Base-by-base conservation (phyloP, 1,139 yeast species). In the Geotrichum carabidarum region DNA sequence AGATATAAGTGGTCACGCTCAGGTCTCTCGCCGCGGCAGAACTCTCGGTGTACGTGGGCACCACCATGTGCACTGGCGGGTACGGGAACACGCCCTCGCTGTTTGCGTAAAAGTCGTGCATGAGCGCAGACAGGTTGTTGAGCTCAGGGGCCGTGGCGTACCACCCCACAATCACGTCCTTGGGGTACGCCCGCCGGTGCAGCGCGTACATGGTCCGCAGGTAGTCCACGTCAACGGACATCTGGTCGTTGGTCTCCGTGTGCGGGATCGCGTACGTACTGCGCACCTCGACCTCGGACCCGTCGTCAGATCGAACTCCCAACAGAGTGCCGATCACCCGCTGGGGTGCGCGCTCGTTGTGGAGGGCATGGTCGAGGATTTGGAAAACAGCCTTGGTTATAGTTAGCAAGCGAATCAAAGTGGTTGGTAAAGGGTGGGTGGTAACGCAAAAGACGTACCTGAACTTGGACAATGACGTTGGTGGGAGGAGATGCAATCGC, bases 181-280 rank as follows among this genome's bases (percentile, higher is more conserved):
- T 86, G 56, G 94, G 93, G 55, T 55, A 54, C 40, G 94, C 84
- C 67, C 82, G 82, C 72, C 84, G 86, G 72, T 86, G 83, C 66
- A 89, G 75, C 64, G 82, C 84, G 71, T 77, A 86, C 72, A 86
- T 79, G 42, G 82, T 73, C 68, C 83, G 83, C 74, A 86, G 87
- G 65, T 82, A 84, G 65, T 85, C 93, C 62, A 88, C 83, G 65
- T 84, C 91, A 61, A 88, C 84, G 62, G 84, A 80, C 60, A 86
- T 80, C 62, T 78, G 80, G 46, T 86, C 87, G 37, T 86, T 91
- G 48, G 86, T 84, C 68, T 87, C 95, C 58, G 78, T 79, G 67
- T 89, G 88, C 48, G 95, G 94, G 53, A 89, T 94, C 71, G 88
- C 80, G 71, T 83, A 89, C 8, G 91, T 88, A 60, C 82, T 87